Base-by-base conservation (phyloP, 1,284 basidiomycete genomes). In the Apiotrichum montevideense region DNA sequence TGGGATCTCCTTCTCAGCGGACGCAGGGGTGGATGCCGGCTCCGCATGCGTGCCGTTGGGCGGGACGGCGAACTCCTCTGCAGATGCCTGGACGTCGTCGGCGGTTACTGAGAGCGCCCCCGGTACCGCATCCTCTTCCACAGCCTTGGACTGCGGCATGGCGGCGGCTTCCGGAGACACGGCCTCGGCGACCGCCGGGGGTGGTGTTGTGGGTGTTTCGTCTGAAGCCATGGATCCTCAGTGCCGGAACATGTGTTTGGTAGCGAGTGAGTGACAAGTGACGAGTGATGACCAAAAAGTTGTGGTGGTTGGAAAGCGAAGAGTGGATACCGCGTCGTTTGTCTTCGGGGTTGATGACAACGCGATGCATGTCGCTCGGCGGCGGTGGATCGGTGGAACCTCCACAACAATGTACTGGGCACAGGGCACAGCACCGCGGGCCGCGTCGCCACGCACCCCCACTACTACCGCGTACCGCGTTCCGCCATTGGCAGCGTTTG, bases 201-300 rank as follows among this genome's bases (percentile, higher is more conserved):
- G 11, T 6, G 49, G 29, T 10, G 49, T 33, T 10, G 37, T 21
- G 15, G 35, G 6, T 43, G 35, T 21, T 44, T 52, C 51, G 41
- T 52, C 51, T 44, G 51, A 43, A 35, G 41, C 42, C 51, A 52
- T 52, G 49, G 29, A 4, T 49, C 47, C 35, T 49, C 47, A 40
- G 47, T 48, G 35, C 10, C 35, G 46, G 35, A 29, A 11, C 46
- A 48, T 48, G 33, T 8, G 46, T 33, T 34, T 33, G 45, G 14
- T n/a, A 39, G 32, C 6, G 35, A 15, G n/a, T 3, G 10, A n/a
- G 14, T 7, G 41, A 42, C 41, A 42, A 42, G 11, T 14, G 14
- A 39, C 37, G 33, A 14, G n/a, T 46, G 45, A 13, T 13, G 45
- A 29, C 29, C 29, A 29, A 29, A 29, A 29, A 29, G 29, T 29